These are phyloP conservation scores for Eucalyptus globulus DNA, from an alignment of 345 rosid species.

Conservation along the genomic window DNA sequence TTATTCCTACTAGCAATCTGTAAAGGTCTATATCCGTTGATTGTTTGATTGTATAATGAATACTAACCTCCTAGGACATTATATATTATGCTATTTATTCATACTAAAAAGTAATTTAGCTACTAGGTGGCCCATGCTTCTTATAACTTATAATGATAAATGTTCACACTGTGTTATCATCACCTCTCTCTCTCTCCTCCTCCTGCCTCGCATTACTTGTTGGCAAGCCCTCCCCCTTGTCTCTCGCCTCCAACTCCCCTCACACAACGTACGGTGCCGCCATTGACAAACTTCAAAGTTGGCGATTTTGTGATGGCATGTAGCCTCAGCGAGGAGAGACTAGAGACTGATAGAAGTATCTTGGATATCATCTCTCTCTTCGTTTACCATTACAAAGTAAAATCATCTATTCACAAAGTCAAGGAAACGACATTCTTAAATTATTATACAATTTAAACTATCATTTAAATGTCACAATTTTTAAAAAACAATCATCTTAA, in stretches of 20 bases:
- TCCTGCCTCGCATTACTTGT: neutral
- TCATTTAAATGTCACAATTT: neutral
- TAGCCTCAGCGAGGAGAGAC: neutral
- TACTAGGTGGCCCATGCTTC: neutral
- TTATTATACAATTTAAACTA: neutral
- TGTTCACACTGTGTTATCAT: neutral
- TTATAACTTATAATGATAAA: neutral
- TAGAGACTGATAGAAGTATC: neutral
- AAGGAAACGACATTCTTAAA: rapidly evolving
- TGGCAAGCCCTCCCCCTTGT: neutral
- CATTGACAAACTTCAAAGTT: neutral
- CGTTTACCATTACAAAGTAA: neutral
- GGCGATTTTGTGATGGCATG: neutral
- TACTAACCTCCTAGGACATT: neutral
- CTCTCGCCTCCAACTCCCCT: neutral
- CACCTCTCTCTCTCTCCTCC: neutral
- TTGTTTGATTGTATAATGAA: neutral
- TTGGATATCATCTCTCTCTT: neutral
- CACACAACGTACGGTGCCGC: neutral
- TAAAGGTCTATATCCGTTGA: neutral
- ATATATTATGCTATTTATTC: neutral
- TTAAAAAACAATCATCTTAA: neutral
- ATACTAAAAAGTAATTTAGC: neutral
- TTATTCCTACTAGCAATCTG: neutral
- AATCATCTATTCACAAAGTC: neutral